Evolutionary conservation across 148 eudicot genomes (phyloP), one percentile per base, ranked within the genome.

Genomic region (Chenopodium berlandieri): DNA sequence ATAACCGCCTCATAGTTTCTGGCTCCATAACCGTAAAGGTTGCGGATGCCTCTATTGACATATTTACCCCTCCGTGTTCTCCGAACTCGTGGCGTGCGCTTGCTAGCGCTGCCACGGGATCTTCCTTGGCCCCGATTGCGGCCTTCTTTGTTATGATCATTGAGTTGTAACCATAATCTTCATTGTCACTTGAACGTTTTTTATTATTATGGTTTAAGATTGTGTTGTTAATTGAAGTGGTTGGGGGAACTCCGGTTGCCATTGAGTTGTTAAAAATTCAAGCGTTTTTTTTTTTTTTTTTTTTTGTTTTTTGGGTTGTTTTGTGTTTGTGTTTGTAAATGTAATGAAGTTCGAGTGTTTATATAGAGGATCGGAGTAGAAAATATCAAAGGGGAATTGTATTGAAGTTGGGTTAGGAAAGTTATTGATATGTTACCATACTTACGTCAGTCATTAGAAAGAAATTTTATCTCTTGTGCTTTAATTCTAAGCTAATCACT

Each of bases 21-120:
- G 99, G 95, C 79, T 96, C 98, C 98, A 94, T 96, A 23, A 96
- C 97, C 52, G 98, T 96, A 87, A 96, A 96, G 34, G 99, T 96
- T 62, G 97, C 97, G 22, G 99, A 96, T 8, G 98, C 97, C 87
- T 96, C 98, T 76, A 96, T 94, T 0, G 99, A 96, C 99, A 96
- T 96, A 91, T 96, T 96, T 0, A 96, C 97, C 50, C 99, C 99
- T 47, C 98, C 98, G 83, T 96, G 99, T 82, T 94, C 98, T 14
- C 99, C 97, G 78, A 96, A 94, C 83, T 96, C 97, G 79, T 96
- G 99, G 58, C 97, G 92, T 0, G 82, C 86, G 58, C 76, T 84
- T 22, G 95, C 95, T 8, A 96, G 81, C 1, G 95, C 88, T 0
- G 88, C 93, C 46, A 79, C 90, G 0, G 97, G 99, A 54, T 94